These are phyloP conservation scores for Cruciata laevipes DNA, from an alignment of 257 asterid genomes.

Conservation along the genomic window DNA sequence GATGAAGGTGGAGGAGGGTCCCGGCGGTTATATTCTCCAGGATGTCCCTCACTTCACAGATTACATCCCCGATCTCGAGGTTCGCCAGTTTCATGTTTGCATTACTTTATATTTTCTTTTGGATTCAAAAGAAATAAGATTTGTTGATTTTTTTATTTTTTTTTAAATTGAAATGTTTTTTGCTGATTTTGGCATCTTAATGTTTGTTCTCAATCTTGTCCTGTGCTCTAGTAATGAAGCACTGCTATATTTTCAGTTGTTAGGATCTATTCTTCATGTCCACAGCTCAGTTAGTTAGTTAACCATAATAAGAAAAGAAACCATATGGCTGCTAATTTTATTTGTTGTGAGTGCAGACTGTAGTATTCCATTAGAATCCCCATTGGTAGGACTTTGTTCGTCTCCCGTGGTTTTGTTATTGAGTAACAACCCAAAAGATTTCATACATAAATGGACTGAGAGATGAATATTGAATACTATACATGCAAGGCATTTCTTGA, in stretches of 20 bases:
- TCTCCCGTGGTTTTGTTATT: no score
- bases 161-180: not conserved
- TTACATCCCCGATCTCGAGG: slow-evolving; percentile 71
- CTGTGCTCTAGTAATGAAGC: no score
- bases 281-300: not conserved
- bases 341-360: not conserved
- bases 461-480: no score
- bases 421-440: no score
- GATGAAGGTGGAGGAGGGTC: slow-evolving; percentile 66
- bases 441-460: no score
- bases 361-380: not conserved
- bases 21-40: slow-evolving; percentile 70
- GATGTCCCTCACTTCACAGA: slow-evolving; percentile 89
- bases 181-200: not conserved
- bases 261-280: not conserved
- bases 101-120: not conserved
- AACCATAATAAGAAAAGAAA: not conserved
- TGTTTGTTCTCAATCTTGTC: not conserved
- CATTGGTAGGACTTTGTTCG: no score
- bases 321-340: not conserved
- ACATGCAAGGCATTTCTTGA: not conserved
- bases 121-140: not conserved
- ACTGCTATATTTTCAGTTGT: no score
- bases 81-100: slow-evolving; percentile 19
- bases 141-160: not conserved